phyloP scores from a whole-genome alignment of 2,329 filamentous ascomycete species.

The Colletotrichum lindemuthianum region DNA sequence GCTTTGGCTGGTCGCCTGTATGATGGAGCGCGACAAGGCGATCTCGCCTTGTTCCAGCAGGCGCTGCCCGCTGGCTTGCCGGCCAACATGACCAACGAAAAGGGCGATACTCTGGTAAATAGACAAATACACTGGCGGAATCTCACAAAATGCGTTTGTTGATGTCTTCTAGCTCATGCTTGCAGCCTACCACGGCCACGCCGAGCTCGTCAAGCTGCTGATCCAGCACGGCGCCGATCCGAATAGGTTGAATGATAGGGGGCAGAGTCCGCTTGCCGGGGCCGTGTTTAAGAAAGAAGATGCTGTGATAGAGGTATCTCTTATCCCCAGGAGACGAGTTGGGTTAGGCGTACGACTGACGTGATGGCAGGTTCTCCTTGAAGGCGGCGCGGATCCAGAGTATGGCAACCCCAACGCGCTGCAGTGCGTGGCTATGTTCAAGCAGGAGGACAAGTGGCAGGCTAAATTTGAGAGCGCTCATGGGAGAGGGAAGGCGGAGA shows the following conservation, averaged over 20 bases:
- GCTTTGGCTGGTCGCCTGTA: conserved; percentile 74
- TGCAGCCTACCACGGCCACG: conserved; percentile 75
- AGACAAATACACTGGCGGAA: no score
- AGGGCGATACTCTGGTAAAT: conserved; percentile 75
- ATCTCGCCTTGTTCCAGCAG: conserved; percentile 67
- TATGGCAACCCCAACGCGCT: conserved; percentile 60
- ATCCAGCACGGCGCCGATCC: conserved; percentile 72
- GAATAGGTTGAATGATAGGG: conserved; percentile 73
- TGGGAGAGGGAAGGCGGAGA: conserved; percentile 55
- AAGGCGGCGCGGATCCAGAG: conserved; percentile 65
- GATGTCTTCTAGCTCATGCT: conserved; percentile 69
- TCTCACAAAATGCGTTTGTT: no score
- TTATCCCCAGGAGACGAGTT: not conserved
- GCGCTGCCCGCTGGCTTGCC: conserved; percentile 74
- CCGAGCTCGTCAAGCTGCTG: conserved; percentile 67
- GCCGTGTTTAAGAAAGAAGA: conserved; percentile 78
- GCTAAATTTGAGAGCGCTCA: conserved; percentile 59
- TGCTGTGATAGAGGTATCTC: conserved; percentile 66
- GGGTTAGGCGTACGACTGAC: not conserved
- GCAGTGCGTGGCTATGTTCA: conserved; percentile 61
- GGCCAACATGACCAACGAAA: conserved; percentile 76
- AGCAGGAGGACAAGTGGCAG: conserved; percentile 61
- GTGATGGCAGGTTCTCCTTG: conserved; percentile 53
- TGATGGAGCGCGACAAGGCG: conserved; percentile 70
- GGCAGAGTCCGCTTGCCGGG: conserved; percentile 76